These are phyloP conservation scores for Terana coerulea DNA, from an alignment of 768 basidiomycete species.

Conservation along the genomic window DNA sequence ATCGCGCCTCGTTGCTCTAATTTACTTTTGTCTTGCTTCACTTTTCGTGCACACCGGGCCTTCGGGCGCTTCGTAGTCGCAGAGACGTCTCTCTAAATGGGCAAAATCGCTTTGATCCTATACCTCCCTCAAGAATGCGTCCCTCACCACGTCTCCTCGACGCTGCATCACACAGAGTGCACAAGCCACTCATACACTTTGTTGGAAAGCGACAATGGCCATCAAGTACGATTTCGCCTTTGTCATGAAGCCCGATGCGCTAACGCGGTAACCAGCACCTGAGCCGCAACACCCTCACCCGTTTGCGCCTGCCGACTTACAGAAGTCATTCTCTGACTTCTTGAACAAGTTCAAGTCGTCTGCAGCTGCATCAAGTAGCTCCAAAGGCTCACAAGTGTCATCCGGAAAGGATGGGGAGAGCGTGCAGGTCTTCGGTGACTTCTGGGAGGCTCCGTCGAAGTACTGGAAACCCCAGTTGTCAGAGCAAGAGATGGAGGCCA, in stretches of 20 bases:
- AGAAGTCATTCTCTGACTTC: slow-evolving; percentile 25
- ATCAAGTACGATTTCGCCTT: slow-evolving; percentile 22
- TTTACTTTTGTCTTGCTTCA: too few relatives aligned
- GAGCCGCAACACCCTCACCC: slow-evolving; percentile 27
- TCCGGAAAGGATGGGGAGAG: slow-evolving; percentile 8
- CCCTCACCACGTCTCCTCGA: slow-evolving; percentile 23
- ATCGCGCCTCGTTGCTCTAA: background rate
- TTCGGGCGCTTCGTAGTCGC: too few relatives aligned
- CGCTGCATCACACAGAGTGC: slow-evolving; percentile 12
- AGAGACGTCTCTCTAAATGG: too few relatives aligned
- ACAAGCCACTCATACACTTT: slow-evolving; percentile 28
- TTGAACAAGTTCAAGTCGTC: slow-evolving; percentile 24
- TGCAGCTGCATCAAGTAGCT: background rate
- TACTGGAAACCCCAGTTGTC: slow-evolving; percentile 22
- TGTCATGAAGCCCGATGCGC: background rate
- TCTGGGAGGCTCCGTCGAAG: slow-evolving; percentile 27
- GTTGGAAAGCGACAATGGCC: slow-evolving; percentile 28
- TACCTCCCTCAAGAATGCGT: slow-evolving; percentile 18
- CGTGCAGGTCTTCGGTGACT: slow-evolving; percentile 22
- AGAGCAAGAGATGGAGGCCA: slow-evolving; percentile 27
- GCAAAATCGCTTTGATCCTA: slow-evolving; percentile 8
- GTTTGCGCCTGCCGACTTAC: slow-evolving; percentile 24
- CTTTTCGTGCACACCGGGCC: too few relatives aligned
- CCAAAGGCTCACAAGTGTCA: background rate
- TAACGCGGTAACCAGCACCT: slow-evolving; percentile 17